These are phyloP conservation scores for Arthrobotrys pseudoclavata DNA, from an alignment of 2,329 filamentous ascomycete genomes.

Conservation along the genomic window DNA sequence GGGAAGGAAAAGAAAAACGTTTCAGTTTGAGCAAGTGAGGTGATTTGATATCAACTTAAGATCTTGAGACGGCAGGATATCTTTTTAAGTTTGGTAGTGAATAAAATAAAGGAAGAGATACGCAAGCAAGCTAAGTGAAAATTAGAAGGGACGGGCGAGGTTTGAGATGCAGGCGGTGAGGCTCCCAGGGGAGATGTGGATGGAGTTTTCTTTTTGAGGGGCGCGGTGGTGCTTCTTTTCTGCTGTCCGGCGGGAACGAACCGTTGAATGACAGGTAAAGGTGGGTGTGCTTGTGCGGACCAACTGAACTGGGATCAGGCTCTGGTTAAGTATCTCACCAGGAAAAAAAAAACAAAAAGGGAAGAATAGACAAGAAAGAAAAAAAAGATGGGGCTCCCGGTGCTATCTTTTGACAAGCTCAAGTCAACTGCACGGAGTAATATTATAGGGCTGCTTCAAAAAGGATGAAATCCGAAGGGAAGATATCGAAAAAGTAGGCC, in stretches of 20 bases:
- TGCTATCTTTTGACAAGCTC: constrained; percentile 11
- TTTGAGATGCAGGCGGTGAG: constrained; percentile 52
- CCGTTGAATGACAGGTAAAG: constrained; percentile 56
- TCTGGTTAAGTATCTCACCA: constrained; percentile 49
- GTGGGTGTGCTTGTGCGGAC: constrained; percentile 47
- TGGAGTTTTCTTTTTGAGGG: constrained; percentile 55
- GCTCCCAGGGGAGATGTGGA: constrained; percentile 48
- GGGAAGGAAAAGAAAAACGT: constrained; percentile 2
- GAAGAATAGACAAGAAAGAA: not conserved
- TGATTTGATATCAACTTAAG: constrained; percentile 13
- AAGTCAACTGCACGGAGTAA: not conserved
- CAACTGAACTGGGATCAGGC: constrained; percentile 44
- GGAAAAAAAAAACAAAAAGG: constrained; percentile 19
- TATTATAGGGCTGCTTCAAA: constrained; percentile 28
- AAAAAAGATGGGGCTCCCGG: constrained; percentile 7
- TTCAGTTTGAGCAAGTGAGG: not conserved
- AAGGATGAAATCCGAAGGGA: constrained; percentile 18
- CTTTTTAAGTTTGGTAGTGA: constrained; percentile 22
- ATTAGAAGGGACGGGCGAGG: constrained; percentile 48
- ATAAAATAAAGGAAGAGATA: constrained; percentile 26
- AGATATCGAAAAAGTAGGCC: constrained; percentile 43
- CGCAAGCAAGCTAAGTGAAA: constrained; percentile 20
- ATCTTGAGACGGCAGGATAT: constrained; percentile 5
- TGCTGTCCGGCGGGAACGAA: constrained; percentile 54
- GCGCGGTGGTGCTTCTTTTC: constrained; percentile 35